Conservation (phyloP, 805 yeast genomes). For the Candida stauntonica region DNA sequence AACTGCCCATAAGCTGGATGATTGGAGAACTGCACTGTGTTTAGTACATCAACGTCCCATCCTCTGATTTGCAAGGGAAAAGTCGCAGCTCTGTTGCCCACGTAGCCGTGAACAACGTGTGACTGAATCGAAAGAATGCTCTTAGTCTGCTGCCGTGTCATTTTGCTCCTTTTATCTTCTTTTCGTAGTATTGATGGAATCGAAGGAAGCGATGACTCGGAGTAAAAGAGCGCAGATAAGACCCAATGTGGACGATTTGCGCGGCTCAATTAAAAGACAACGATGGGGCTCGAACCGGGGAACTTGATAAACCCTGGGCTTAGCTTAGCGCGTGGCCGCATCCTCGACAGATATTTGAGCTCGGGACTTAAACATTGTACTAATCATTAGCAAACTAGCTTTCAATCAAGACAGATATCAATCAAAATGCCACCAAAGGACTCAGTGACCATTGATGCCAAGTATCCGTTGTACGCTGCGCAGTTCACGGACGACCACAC, state of each 20-base stretch:
- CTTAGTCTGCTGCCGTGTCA: slow-evolving; percentile 2
- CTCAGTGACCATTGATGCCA: slow-evolving; percentile 28
- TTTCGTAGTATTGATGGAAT: background rate
- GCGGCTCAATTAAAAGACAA: too few relatives aligned
- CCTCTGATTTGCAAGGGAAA: slow-evolving; percentile 83
- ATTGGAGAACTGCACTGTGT: slow-evolving; percentile 85
- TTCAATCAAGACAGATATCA: too few relatives aligned
- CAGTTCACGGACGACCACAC: slow-evolving; percentile 58
- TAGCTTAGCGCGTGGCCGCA: too few relatives aligned
- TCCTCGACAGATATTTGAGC: background rate
- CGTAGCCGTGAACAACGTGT: slow-evolving; percentile 94
- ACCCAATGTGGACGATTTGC: too few relatives aligned
- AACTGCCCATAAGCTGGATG: slow-evolving; percentile 85
- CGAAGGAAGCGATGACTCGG: too few relatives aligned
- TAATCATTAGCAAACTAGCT: too few relatives aligned
- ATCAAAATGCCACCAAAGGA: background rate
- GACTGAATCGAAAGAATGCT: slow-evolving; percentile 63
- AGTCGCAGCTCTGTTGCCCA: slow-evolving; percentile 87
- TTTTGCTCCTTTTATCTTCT: background rate
- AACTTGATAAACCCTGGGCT: background rate
- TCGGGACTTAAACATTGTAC: too few relatives aligned
- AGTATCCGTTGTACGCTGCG: slow-evolving; percentile 74
- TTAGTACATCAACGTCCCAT: slow-evolving; percentile 90
- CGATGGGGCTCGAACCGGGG: background rate
- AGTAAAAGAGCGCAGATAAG: too few relatives aligned